These are phyloP conservation scores for Boeremia lycopersici DNA, from an alignment of 2,329 filamentous ascomycete genomes.

Conservation along the genomic window DNA sequence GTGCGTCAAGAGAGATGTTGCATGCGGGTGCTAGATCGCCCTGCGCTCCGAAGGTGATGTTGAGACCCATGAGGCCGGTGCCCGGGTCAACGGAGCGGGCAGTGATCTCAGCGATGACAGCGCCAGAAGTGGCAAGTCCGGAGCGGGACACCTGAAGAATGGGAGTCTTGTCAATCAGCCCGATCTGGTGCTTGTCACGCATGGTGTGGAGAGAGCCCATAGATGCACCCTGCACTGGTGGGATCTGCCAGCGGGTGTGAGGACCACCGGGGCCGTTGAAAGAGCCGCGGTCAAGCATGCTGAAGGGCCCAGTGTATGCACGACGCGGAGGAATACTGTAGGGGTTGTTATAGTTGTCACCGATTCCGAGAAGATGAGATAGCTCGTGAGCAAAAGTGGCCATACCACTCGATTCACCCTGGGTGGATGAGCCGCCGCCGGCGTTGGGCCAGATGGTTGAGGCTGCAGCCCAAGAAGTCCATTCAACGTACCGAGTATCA, in stretches of 20 bases:
- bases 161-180: conserved; percentile 52
- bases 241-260: conserved; percentile 60
- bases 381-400: conserved; percentile 61
- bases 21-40: conserved; percentile 55
- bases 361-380: conserved; percentile 58
- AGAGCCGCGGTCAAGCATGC: conserved; percentile 59
- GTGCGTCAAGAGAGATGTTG: conserved; percentile 49
- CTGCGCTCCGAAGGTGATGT: conserved; percentile 50
- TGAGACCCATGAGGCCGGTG: conserved; percentile 54
- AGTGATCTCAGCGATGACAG: conserved; percentile 55
- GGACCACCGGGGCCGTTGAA: conserved; percentile 62
- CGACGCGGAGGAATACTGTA: conserved; percentile 55
- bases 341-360: conserved; percentile 64
- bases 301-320: conserved; percentile 59
- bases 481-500: conserved; percentile 59
- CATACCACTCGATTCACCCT: conserved; percentile 61
- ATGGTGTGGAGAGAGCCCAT: conserved; percentile 61
- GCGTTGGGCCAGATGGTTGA: conserved; percentile 62
- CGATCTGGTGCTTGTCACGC: conserved; percentile 61
- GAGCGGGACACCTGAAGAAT: conserved; percentile 55
- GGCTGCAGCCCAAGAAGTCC: conserved; percentile 61
- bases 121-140: conserved; percentile 52
- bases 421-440: conserved; percentile 58
- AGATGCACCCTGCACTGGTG: conserved; percentile 55
- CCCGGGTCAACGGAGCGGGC: conserved; percentile 55